phyloP scores from a whole-genome alignment of 768 basidiomycete genomes.

The Rhodotorula paludigena region DNA sequence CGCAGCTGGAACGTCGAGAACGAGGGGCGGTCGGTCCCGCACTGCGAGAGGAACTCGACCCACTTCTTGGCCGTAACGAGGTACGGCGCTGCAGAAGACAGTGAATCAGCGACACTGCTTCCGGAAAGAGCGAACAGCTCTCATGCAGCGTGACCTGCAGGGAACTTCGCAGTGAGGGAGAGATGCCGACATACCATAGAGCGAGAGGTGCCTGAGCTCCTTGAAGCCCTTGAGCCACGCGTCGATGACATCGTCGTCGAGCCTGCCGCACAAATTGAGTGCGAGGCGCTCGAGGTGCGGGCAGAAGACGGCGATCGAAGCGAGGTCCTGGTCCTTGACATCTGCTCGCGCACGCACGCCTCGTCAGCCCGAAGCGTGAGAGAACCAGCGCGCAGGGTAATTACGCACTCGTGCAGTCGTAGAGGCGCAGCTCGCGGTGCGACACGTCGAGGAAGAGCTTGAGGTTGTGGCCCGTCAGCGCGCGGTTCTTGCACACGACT shows the following conservation, averaged over 20 bases:
- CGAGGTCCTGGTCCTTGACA: slow-evolving; percentile 62
- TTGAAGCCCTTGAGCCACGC: slow-evolving; percentile 53
- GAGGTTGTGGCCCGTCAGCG: slow-evolving; percentile 71
- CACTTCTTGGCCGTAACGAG: slow-evolving; percentile 65
- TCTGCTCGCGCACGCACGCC: slow-evolving; percentile 50
- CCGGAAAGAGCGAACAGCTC: slow-evolving; percentile 48
- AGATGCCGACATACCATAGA: slow-evolving; percentile 61
- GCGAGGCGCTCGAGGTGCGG: slow-evolving; percentile 73
- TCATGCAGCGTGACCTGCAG: too few relatives aligned
- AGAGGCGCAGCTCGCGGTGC: slow-evolving; percentile 65
- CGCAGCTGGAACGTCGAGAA: slow-evolving; percentile 70
- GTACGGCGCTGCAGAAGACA: slow-evolving; percentile 36
- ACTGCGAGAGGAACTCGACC: slow-evolving; percentile 61
- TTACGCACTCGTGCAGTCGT: slow-evolving; percentile 87
- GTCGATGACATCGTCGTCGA: slow-evolving; percentile 60
- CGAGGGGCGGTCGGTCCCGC: slow-evolving; percentile 26
- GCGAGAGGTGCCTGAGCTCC: slow-evolving; percentile 64
- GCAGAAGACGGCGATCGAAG: slow-evolving; percentile 70
- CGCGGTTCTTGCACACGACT: slow-evolving; percentile 29
- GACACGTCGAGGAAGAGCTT: slow-evolving; percentile 74
- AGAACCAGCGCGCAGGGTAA: background rate
- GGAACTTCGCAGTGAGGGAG: too few relatives aligned
- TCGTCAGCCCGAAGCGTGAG: background rate
- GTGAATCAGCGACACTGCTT: slow-evolving; percentile 53
- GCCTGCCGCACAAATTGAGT: slow-evolving; percentile 79